These are phyloP conservation scores for Cephaloascus fragrans DNA, from an alignment of 805 yeast genomes.

Conservation along the genomic window DNA sequence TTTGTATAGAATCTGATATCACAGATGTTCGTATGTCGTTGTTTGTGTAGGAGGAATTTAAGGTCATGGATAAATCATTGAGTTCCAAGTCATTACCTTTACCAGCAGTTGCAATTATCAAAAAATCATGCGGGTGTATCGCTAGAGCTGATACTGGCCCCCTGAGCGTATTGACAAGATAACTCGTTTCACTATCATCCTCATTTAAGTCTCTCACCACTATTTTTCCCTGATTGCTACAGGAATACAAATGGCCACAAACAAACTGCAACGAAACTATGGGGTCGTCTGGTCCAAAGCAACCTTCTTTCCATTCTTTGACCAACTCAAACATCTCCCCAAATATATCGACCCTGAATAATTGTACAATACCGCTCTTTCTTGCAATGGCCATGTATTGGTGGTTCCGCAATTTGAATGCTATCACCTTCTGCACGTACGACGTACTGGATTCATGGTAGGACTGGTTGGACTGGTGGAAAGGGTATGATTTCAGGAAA, in stretches of 20 bases:
- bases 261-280: slow-evolving; percentile 16
- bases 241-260: slow-evolving; percentile 18
- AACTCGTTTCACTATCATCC: slow-evolving; percentile 22
- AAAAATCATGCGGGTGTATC: slow-evolving; percentile 5
- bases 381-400: neutral
- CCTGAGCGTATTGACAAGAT: slow-evolving; percentile 14
- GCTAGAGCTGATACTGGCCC: slow-evolving; percentile 15
- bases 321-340: slow-evolving; percentile 10
- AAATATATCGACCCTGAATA: neutral
- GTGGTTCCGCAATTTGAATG: neutral
- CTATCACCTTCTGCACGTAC: neutral
- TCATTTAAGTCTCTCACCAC: slow-evolving; percentile 23
- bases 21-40: neutral
- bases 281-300: slow-evolving; percentile 11
- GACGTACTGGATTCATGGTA: no score
- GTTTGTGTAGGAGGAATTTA: neutral
- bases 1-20: neutral
- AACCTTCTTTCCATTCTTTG: slow-evolving; percentile 24
- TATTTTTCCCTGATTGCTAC: slow-evolving; percentile 22
- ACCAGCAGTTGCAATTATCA: slow-evolving; percentile 15
- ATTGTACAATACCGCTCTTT: neutral
- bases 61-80: slow-evolving; percentile 12
- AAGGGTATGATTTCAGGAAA: no score
- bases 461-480: no score
- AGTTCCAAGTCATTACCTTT: slow-evolving; percentile 16